A percentile compares a stretch with the other conserved stretches of the same genome.
Evolutionary conservation across 202 grass and related monocot species (phyloP).

Genomic region (Miscanthus sacchariflorus): DNA sequence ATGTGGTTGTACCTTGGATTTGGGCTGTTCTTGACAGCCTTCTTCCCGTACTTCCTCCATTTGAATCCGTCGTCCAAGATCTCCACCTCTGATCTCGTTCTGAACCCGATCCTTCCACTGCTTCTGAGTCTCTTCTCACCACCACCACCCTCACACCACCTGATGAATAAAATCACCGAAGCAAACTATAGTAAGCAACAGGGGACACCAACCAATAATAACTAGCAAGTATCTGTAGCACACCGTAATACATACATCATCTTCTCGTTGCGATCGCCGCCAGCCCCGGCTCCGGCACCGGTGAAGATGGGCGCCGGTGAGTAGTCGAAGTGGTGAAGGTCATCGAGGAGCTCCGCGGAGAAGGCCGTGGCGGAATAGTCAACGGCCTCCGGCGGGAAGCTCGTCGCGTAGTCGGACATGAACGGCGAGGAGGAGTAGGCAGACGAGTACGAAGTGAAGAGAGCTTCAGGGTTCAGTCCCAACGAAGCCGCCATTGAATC

Average conservation of each 20-base stretch:
- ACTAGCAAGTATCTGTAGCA: background rate
- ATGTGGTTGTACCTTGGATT: conserved; percentile 70
- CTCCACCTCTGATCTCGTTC: conserved; percentile 81
- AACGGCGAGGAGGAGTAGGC: conserved; percentile 27
- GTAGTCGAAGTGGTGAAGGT: conserved; percentile 19
- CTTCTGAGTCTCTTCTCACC: conserved; percentile 28
- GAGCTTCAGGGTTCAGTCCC: conserved; percentile 50
- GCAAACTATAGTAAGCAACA: background rate
- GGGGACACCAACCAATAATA: background rate
- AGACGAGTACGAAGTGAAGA: conserved; percentile 34
- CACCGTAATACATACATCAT: background rate
- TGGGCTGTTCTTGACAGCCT: conserved; percentile 89
- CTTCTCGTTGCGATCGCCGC: background rate
- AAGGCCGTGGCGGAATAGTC: background rate
- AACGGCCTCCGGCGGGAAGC: background rate
- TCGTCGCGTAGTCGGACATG: conserved; percentile 20
- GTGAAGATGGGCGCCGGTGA: conserved; percentile 21
- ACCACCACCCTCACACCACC: conserved; percentile 23
- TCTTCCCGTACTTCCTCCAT: conserved; percentile 97
- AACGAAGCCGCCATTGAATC: conserved; percentile 59
- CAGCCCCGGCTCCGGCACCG: background rate
- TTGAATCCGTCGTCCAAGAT: conserved; percentile 93
- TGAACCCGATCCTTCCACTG: conserved; percentile 78
- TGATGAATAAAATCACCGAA: conserved; percentile 6
- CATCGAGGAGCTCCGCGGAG: conserved; percentile 24